Percentiles rank a stretch among this genome's conserved stretches.
Conservation (phyloP, 768 basidiomycete species). For the Glaciozyma martinii region DNA sequence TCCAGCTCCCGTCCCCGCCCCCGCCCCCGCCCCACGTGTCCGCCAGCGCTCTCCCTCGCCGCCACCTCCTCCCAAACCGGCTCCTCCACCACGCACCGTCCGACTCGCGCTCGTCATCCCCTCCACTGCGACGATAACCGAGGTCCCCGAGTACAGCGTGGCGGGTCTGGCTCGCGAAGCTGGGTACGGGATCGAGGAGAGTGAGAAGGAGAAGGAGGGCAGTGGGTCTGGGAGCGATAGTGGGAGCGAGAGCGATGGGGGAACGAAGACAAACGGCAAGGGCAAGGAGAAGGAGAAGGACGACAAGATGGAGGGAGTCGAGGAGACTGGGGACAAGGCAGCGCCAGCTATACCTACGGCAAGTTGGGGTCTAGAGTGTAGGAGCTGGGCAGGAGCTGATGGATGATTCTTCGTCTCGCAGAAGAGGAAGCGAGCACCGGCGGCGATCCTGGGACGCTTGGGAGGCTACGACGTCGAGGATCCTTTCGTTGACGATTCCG, state of each 20-base stretch:
- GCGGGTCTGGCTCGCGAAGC: constrained; percentile 13
- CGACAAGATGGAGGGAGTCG: constrained; percentile 9
- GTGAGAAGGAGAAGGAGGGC: background rate
- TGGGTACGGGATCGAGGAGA: constrained; percentile 6
- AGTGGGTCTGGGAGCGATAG: background rate
- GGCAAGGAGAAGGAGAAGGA: constrained; percentile 8
- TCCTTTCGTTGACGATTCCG: constrained; percentile 96
- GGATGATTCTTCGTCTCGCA: too few species aligned
- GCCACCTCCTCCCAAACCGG: constrained; percentile 1
- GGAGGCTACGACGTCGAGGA: constrained; percentile 87
- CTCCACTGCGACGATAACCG: background rate
- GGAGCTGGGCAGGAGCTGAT: too few species aligned
- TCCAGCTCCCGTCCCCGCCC: too few species aligned
- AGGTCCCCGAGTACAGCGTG: constrained; percentile 16
- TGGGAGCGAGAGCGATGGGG: constrained; percentile 18
- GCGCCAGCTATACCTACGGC: background rate
- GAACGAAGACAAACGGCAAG: constrained; percentile 2
- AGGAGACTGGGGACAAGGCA: background rate
- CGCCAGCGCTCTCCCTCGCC: constrained; percentile 14
- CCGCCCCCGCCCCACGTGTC: background rate
- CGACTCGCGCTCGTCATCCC: constrained; percentile 15
- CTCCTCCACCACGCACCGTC: constrained; percentile 10
- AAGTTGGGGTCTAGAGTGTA: background rate
- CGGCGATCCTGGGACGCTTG: constrained; percentile 29
- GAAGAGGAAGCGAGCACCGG: background rate